These are phyloP conservation scores for Penicillium simplicissimum DNA, from an alignment of 495 filamentous ascomycete genomes.

Conservation along the genomic window DNA sequence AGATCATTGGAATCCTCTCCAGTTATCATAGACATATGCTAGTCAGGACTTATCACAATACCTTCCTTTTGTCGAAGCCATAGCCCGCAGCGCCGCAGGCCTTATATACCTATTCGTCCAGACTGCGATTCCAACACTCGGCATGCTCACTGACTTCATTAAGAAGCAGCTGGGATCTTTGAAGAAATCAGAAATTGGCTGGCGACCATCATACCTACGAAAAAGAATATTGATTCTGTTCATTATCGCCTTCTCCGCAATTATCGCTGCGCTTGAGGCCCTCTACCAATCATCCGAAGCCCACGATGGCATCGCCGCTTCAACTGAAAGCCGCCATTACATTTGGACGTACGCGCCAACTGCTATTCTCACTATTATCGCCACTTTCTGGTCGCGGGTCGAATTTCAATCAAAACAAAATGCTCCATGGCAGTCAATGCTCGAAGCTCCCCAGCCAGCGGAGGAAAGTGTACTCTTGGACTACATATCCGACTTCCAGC, in stretches of 20 bases:
- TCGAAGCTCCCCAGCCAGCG: constrained; percentile 11
- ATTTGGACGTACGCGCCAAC: constrained; percentile 38
- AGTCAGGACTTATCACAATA: neutral
- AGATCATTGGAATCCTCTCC: neutral
- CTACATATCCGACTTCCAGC: constrained; percentile 17
- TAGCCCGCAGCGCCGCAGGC: neutral
- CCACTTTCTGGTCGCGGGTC: constrained; percentile 27
- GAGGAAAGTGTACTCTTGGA: constrained; percentile 17
- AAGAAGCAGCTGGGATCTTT: neutral
- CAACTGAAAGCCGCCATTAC: constrained; percentile 22
- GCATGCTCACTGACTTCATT: neutral
- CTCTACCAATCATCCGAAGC: constrained; percentile 17
- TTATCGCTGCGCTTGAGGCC: constrained; percentile 10
- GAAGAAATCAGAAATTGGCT: neutral
- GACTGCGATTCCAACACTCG: no score
- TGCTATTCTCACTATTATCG: constrained; percentile 28
- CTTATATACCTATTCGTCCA: no score
- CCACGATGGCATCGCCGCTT: constrained; percentile 20
- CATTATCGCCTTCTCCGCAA: no score
- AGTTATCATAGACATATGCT: neutral
- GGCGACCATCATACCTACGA: constrained; percentile 12
- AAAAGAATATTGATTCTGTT: no score
- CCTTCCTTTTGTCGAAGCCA: neutral
- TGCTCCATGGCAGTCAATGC: constrained; percentile 31
- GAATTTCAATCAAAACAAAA: constrained; percentile 30